Conservation (phyloP, 2,329 filamentous ascomycete species). For the Talaromyces sp. region DNA sequence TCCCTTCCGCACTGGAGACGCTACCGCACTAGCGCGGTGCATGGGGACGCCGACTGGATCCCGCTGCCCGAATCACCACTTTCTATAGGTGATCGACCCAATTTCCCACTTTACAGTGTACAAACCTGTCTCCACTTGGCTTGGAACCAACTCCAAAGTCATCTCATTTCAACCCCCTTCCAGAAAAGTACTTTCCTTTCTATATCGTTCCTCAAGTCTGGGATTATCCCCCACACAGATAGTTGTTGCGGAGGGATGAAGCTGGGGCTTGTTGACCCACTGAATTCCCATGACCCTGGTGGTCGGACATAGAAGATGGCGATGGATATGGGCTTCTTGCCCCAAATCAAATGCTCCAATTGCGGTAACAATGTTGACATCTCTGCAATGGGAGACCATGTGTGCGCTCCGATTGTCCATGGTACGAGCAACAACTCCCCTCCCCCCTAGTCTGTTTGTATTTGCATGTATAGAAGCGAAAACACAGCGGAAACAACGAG, state of each 20-base stretch:
- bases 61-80: constrained; percentile 1
- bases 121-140: background rate
- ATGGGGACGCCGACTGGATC: constrained; percentile 1
- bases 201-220: constrained; percentile 6
- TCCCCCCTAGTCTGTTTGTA: background rate
- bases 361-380: constrained; percentile 80
- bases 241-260: constrained; percentile 9
- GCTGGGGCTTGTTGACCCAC: constrained; percentile 14
- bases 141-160: background rate
- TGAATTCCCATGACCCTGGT: constrained; percentile 14
- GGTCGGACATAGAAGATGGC: constrained; percentile 27
- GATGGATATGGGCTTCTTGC: constrained; percentile 69
- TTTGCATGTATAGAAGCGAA: background rate
- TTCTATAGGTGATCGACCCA: constrained; percentile 5
- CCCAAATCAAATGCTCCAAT: constrained; percentile 84
- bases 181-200: constrained; percentile 1
- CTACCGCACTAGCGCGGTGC: constrained; percentile 19
- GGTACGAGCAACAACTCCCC: constrained; percentile 33
- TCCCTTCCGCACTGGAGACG: constrained; percentile 22
- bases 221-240: background rate
- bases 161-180: constrained; percentile 4
- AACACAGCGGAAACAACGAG: too few species aligned
- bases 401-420: constrained; percentile 59
- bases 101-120: background rate
- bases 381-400: constrained; percentile 80